phyloP scores from a whole-genome alignment of 106 monocot genomes.

The Platanthera guangdongensis region DNA sequence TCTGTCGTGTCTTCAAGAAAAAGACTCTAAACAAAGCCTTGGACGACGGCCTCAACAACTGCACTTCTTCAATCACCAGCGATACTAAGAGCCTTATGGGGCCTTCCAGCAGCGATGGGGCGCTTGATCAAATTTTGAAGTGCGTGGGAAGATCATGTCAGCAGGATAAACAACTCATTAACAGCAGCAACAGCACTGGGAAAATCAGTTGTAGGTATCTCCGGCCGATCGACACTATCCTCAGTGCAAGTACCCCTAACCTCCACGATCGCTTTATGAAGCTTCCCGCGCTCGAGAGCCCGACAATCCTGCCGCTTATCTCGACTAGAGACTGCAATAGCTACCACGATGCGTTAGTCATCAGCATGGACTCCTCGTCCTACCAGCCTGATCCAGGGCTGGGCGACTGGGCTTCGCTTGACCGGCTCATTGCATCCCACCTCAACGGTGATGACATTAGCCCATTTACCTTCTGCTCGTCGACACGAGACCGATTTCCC shows the following conservation, averaged over 20 bases:
- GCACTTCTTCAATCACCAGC: conserved; percentile 17
- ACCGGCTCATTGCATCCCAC: conserved; percentile 66
- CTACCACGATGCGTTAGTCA: conserved; percentile 14
- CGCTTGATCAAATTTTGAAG: conserved; percentile 76
- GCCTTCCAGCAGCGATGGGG: conserved; percentile 29
- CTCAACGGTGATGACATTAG: conserved; percentile 56
- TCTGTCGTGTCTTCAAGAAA: conserved; percentile 97
- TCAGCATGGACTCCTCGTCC: neutral
- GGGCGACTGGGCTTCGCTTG: conserved; percentile 65
- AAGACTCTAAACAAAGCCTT: conserved; percentile 62
- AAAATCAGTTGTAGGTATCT: conserved; percentile 12
- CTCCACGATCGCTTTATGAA: conserved; percentile 53
- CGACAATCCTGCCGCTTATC: conserved; percentile 4
- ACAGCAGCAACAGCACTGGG: neutral
- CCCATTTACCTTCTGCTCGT: conserved; percentile 27
- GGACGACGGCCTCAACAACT: no score
- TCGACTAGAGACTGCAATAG: neutral
- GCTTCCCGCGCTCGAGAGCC: conserved; percentile 70
- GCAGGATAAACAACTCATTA: conserved; percentile 34
- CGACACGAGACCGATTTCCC: neutral
- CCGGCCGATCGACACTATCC: conserved; percentile 26
- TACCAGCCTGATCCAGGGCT: conserved; percentile 12
- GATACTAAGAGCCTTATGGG: conserved; percentile 22
- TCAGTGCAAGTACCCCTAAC: neutral
- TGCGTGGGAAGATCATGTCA: conserved; percentile 68